Percentiles rank a stretch among this genome's conserved stretches.
Evolutionary conservation across 208 protist genomes (phyloP).

Genomic region (Wallacemonas sp.): DNA sequence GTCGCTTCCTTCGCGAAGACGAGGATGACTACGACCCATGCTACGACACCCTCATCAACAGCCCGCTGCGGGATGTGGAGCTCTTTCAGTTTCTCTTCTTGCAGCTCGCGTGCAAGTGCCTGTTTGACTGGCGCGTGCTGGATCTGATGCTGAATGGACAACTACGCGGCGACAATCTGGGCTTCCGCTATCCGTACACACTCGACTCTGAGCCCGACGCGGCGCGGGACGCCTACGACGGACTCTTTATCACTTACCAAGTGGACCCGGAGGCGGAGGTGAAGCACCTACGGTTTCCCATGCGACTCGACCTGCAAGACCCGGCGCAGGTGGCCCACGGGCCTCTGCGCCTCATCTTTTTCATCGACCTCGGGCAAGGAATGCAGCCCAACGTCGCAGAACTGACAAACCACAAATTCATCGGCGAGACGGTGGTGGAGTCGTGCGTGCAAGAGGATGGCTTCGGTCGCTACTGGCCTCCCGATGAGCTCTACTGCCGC

Average conservation of each 20-base stretch:
- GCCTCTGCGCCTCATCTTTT: conserved; percentile 64
- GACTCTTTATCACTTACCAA: conserved; percentile 68
- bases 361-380: conserved; percentile 86
- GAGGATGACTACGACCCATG: conserved; percentile 81
- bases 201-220: neutral
- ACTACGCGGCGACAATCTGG: conserved; percentile 86
- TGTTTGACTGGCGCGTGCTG: conserved; percentile 80
- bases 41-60: conserved; percentile 81
- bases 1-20: conserved; percentile 69
- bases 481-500: conserved; percentile 75
- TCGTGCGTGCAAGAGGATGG: conserved; percentile 86
- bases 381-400: conserved; percentile 56
- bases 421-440: conserved; percentile 76
- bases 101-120: conserved; percentile 58
- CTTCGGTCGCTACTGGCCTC: conserved; percentile 84
- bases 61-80: conserved; percentile 59
- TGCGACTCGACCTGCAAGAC: neutral
- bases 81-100: conserved; percentile 85
- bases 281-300: conserved; percentile 71
- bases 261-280: conserved; percentile 19
- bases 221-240: conserved; percentile 35
- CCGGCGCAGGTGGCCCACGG: neutral
- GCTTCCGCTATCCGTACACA: conserved; percentile 31
- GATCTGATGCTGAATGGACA: conserved; percentile 87
- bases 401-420: conserved; percentile 44